Base-by-base conservation (phyloP, 2,329 filamentous ascomycete species). In the Botrytis sinoallii region DNA sequence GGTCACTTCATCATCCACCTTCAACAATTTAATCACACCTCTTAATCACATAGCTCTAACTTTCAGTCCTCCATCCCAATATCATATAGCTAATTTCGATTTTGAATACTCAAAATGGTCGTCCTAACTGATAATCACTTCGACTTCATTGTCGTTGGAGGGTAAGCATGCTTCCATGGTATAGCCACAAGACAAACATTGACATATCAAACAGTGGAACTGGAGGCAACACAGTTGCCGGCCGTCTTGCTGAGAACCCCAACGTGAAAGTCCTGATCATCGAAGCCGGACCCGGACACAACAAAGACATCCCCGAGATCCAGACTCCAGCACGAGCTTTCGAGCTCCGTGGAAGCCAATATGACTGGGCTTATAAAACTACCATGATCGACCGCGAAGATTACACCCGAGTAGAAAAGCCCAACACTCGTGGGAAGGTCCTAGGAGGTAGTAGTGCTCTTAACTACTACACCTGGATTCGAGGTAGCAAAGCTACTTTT, bases 291-390 rank as follows among this genome's bases (percentile, higher is more conserved):
- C 46, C 46, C 22, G 22, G 22, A 48, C 86, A 88, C 77, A 83
- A 88, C 0, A 79, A 83, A 9, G 82, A 86, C 9, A 81, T 87
- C 61, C 84, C 86, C 32, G 84, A 86, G 64, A 87, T 89, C 77
- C 85, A 82, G 7, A 89, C 87, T 6, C 88, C 87, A 0, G 83
- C 86, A 1, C 81, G 82, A 14, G 87, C 86, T 52, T 86, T 90
- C 77, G 83, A 85, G 5, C 84, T 90, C 0, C 85, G 88, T 25
- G 85, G 84, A 55, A 87, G 86, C 78, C 81, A 88, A 77, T 85
- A 89, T 75, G 88, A 90, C 80, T 90, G 87, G 87, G 83, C 82
- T 0, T 91, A 89, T 81, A 90, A 90, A 82, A 88, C 87, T 2
- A 89, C 87, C 44, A 85, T 91, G 81, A 85, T 90, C 78, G 85